Evolutionary conservation across 208 protist species (phyloP), one percentile per base, ranked within the genome.

Genomic region (Trypanosoma lewisi): DNA sequence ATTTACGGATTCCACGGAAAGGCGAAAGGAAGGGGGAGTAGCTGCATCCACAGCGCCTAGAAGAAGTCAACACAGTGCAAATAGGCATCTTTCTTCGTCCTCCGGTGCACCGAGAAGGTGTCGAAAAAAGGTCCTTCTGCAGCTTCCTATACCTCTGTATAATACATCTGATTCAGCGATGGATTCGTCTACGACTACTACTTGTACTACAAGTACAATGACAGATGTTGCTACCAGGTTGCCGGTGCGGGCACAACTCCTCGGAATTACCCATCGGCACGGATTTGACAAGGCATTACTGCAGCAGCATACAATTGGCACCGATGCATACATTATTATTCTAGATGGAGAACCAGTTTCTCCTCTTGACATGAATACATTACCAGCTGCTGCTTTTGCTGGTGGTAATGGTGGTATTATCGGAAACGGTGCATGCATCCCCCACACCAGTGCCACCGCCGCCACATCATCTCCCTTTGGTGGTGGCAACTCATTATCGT

Each of bases 291-390:
- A 21, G 14, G 63, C 49, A 17, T 30, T 66, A 17, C 30, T 68
- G 37, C 63, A 60, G 23, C 63, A 60, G 52, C 33, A 68, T 28
- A 68, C 63, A 0, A 68, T 68, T 42, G 63, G 63, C n/a, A 68
- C 63, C 3, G 63, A 68, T 31, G 63, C 63, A 21, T 68, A 68
- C 33, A 36, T 68, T 51, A 48, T 68, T 41, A n/a, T 68, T 5
- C 39, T 55, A 17, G 42, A 68, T 27, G 37, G 37, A 9, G 63
- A 68, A 21, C 12, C 28, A 12, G 36, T 12, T 16, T 62, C 28
- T 50, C 6, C 33, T 42, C 16, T 34, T 5, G 49, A 54, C 6
- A 28, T 23, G 34, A 39, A 4, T 39, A 11, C 34, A n/a, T n/a
- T n/a, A n/a, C n/a, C n/a, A n/a, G n/a, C n/a, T n/a, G n/a, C n/a